phyloP scores from a whole-genome alignment of 306 rosid species.

The Vigna angularis region DNA sequence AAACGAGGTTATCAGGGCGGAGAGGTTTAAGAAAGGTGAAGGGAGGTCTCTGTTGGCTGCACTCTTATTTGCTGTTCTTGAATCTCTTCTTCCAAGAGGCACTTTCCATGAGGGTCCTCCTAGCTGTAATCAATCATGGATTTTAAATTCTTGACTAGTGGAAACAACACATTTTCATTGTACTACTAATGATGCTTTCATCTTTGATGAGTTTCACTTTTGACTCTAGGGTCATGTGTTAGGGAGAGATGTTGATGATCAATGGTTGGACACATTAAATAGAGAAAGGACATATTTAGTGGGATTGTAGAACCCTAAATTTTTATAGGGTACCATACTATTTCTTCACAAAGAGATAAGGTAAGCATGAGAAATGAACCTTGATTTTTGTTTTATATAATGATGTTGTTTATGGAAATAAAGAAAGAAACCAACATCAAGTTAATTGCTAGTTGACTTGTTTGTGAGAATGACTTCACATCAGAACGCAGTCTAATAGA shows the following conservation, averaged over 20 bases:
- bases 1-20: constrained; percentile 59
- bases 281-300: too few species aligned
- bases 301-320: neutral
- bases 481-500: neutral
- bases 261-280: too few species aligned
- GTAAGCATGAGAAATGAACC: neutral
- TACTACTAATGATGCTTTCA: neutral
- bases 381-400: neutral
- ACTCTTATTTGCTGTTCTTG: constrained; percentile 77
- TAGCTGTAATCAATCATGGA: constrained; percentile 47
- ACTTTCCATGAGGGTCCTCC: constrained; percentile 83
- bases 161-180: neutral
- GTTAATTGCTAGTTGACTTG: neutral
- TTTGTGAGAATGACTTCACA: constrained; percentile 6
- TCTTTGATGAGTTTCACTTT: too few species aligned
- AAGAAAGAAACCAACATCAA: constrained; percentile 19
- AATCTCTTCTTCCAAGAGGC: constrained; percentile 73
- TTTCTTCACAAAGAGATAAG: neutral
- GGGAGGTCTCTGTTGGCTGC: constrained; percentile 72
- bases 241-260: too few species aligned
- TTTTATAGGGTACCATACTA: neutral
- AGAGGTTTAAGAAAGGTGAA: constrained; percentile 52
- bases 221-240: too few species aligned
- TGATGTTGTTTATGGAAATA: constrained; percentile 11
- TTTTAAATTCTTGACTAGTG: neutral